Evolutionary conservation across 1,284 basidiomycete genomes (phyloP), one percentile per base, ranked within the genome.

Genomic region (Ceratobasidium sp.): DNA sequence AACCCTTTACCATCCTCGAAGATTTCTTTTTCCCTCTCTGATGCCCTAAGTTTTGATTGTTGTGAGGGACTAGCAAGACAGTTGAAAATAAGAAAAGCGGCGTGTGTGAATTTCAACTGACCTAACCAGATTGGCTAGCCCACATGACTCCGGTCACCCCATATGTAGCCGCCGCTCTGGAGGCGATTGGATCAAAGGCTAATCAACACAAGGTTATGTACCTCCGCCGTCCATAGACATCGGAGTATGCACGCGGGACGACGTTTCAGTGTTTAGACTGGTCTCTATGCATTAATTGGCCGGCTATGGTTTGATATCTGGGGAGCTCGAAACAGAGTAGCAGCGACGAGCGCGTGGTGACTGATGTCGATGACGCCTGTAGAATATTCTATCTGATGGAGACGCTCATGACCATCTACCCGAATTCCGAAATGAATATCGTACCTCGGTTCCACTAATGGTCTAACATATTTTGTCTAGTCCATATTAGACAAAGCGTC

Each of bases 11-110:
- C 60, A 16, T 50, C 43, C 43, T 32, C 34, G 32, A 53, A 52
- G 16, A 46, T 3, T 9, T 62, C 23, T 1, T 53, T 65, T 39
- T 65, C 26, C 48, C 5, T 12, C 50, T 30, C 26, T 46, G 21
- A 48, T 14, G 23, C 48, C 10, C 32, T 32, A 41, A 28, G 30
- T 53, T 65, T 65, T 65, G 62, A 65, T 65, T 53, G 62, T 65
- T 46, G 48, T 23, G 45, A 64, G 23, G 61, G n/a, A n/a, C 14
- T 52, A 32, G 43, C 16, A 57, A 21, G 30, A 43, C 21, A 34
- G 58, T 59, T 59, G 58, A 59, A 58, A 59, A 59, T 41, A 16
- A 12, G 30, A 43, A 23, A 43, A 59, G 58, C 36, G 10, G 8
- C 50, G 12, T 12, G 14, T 30, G 30, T 41, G 9, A 30, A 43